Percentiles rank a stretch among this genome's conserved stretches.
phyloP scores from a whole-genome alignment of 148 eudicot species.

The Arctostaphylos glauca region DNA sequence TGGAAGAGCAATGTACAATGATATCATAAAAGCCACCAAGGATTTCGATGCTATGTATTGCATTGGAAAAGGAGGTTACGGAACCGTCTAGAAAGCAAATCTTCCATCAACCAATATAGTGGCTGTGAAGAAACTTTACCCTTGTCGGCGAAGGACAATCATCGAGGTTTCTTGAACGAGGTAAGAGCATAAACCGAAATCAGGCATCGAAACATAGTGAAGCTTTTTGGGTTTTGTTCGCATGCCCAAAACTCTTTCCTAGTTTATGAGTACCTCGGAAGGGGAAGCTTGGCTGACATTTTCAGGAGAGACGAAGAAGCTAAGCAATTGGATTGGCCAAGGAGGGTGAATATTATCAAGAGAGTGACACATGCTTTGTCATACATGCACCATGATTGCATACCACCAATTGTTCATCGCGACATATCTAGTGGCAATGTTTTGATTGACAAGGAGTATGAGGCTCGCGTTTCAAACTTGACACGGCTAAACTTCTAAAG shows the following conservation, averaged over 20 bases:
- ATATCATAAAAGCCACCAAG: conserved; percentile 38
- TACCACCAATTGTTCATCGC: conserved; percentile 8
- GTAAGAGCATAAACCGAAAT: conserved; percentile 34
- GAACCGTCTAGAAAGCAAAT: conserved; percentile 42
- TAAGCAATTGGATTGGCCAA: neutral
- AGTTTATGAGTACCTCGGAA: conserved; percentile 31
- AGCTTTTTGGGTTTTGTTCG: conserved; percentile 37
- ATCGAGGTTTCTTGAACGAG: conserved; percentile 27
- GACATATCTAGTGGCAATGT: conserved; percentile 1
- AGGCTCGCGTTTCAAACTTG: conserved; percentile 6
- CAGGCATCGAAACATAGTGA: conserved; percentile 43
- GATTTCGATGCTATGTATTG: conserved; percentile 27
- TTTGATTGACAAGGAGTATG: neutral
- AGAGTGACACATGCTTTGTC: conserved; percentile 6
- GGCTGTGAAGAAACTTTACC: conserved; percentile 43
- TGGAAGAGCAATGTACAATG: conserved; percentile 27
- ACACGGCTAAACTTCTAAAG: conserved; percentile 5
- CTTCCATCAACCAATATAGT: conserved; percentile 31
- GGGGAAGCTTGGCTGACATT: conserved; percentile 11
- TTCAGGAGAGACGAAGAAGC: neutral
- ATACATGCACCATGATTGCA: conserved; percentile 20
- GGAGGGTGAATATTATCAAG: conserved; percentile 10
- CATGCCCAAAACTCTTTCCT: conserved; percentile 28
- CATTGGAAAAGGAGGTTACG: conserved; percentile 37
- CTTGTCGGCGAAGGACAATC: conserved; percentile 10